These are phyloP conservation scores for Daucus carota DNA, from an alignment of 129 eudicot genomes.

Conservation along the genomic window DH1_v3.0 NC_030385.2:36840501-36841000, in stretches of 20 bases:
- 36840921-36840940: slow-evolving; percentile 66
- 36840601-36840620: slow-evolving; percentile 70
- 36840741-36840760: slow-evolving; percentile 67
- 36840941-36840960: slow-evolving; percentile 66
- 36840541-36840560: too few species aligned
- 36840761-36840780: slow-evolving; percentile 95
- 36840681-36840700: slow-evolving; percentile 79
- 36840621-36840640: slow-evolving; percentile 47
- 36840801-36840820: slow-evolving; percentile 84
- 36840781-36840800: slow-evolving; percentile 94
- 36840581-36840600: too few species aligned
- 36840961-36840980: slow-evolving; percentile 92
- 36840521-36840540: neutral
- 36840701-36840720: slow-evolving; percentile 85
- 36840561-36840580: too few species aligned
- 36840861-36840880: slow-evolving; percentile 51
- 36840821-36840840: slow-evolving; percentile 55
- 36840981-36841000: slow-evolving; percentile 89
- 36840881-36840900: slow-evolving; percentile 71
- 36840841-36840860: slow-evolving; percentile 71
- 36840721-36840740: slow-evolving; percentile 90
- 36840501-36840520: neutral
- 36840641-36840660: slow-evolving; percentile 65
- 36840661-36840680: slow-evolving; percentile 67
- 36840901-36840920: slow-evolving; percentile 57